phyloP scores from a whole-genome alignment of 371 early-diverging fungal genomes.

The Apophysomyces variabilis region DNA sequence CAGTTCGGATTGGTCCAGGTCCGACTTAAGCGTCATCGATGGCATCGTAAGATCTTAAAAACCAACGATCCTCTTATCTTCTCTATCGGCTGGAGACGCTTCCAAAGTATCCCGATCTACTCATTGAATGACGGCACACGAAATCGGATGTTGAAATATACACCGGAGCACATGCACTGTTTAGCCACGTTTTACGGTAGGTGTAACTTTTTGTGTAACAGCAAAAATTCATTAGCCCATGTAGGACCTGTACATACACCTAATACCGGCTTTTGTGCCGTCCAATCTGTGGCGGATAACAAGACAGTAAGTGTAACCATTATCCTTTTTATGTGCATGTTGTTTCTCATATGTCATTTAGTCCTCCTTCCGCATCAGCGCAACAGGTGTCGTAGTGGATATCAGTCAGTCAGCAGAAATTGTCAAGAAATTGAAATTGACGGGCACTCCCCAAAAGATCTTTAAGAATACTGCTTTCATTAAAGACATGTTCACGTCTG shows the following conservation, averaged over 20 bases:
- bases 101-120: constrained; percentile 96
- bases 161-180: constrained; percentile 99
- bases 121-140: constrained; percentile 92
- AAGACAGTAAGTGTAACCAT: constrained; percentile 50
- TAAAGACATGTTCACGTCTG: constrained; percentile 99
- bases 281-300: constrained; percentile 77
- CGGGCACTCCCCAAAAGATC: constrained; percentile 94
- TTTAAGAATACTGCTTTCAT: constrained; percentile 99
- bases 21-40: constrained; percentile 97
- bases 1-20: constrained; percentile 93
- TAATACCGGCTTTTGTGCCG: constrained; percentile 95
- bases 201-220: constrained; percentile 32
- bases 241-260: constrained; percentile 85
- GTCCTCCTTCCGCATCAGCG: constrained; percentile 91
- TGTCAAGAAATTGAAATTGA: constrained; percentile 99
- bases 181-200: constrained; percentile 91
- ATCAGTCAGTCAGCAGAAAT: constrained; percentile 89
- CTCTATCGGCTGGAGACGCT: constrained; percentile 98
- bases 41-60: constrained; percentile 96
- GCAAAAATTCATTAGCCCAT: constrained; percentile 20
- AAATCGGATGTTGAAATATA: constrained; percentile 98
- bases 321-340: not conserved
- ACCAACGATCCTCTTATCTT: constrained; percentile 97
- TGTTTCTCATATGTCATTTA: constrained; percentile 14
- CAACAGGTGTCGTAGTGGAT: constrained; percentile 94